Percentiles rank a stretch among this genome's conserved stretches.
Evolutionary conservation across 768 basidiomycete genomes (phyloP).

Genomic region (Calvatia gigantea): DNA sequence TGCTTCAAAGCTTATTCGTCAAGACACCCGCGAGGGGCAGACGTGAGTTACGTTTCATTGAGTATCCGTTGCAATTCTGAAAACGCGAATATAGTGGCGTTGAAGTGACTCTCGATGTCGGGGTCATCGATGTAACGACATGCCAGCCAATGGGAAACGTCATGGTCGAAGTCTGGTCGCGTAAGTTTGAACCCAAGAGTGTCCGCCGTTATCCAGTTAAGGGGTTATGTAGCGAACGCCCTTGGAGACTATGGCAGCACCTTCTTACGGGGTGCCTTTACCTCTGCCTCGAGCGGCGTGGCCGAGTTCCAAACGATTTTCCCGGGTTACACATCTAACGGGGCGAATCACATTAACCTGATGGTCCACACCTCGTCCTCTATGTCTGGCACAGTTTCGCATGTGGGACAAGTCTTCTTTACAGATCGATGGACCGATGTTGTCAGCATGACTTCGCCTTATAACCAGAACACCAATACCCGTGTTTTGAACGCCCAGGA

Average conservation of each 20-base stretch:
- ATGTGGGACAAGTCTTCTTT: slow-evolving; percentile 35
- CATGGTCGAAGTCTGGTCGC: slow-evolving; percentile 34
- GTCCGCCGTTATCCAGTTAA: not conserved
- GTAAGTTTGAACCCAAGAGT: not conserved
- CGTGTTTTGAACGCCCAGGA: slow-evolving; percentile 28
- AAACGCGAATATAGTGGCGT: slow-evolving; percentile 23
- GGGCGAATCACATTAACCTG: slow-evolving; percentile 31
- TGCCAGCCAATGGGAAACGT: slow-evolving; percentile 31
- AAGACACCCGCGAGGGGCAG: slow-evolving; percentile 6
- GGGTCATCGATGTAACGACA: slow-evolving; percentile 32
- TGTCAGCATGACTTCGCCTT: slow-evolving; percentile 23
- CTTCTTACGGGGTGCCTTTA: slow-evolving; percentile 30
- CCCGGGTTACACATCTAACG: slow-evolving; percentile 29
- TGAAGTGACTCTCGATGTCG: slow-evolving; percentile 31
- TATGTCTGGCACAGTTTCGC: slow-evolving; percentile 24
- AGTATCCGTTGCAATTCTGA: not conserved
- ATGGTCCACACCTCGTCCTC: slow-evolving; percentile 30
- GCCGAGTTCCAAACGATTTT: slow-evolving; percentile 29
- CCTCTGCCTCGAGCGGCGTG: slow-evolving; percentile 26
- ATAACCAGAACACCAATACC: slow-evolving; percentile 23
- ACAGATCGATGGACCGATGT: slow-evolving; percentile 26
- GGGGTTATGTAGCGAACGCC: slow-evolving; percentile 1
- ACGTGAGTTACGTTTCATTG: not conserved
- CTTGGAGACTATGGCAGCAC: slow-evolving; percentile 20
- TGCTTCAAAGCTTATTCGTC: slow-evolving; percentile 1